Base-by-base conservation (phyloP, 768 basidiomycete species). In the Strobilomyces dryophilus region DNA sequence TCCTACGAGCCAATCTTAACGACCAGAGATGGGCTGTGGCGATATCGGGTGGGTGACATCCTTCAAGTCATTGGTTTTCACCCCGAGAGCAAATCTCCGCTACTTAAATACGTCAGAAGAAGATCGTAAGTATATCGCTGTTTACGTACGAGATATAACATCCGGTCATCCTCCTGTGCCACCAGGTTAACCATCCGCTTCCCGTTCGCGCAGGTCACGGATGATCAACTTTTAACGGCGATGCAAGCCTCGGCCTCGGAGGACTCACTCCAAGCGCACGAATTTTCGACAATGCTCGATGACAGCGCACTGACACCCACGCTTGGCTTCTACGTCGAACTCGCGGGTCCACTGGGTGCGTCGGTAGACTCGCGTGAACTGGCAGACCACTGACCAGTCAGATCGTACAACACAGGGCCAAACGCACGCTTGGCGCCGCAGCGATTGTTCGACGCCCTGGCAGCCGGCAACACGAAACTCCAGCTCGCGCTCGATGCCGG, bases 11-110 rank as follows among this genome's bases (percentile, higher is more conserved):
- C 55, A 0, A 35, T 65, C 11, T 14, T 65, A 32, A 65, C 60
- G 9, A 64, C 60, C 7, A 57, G 45, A 34, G 53, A 58, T 14
- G 63, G 63, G 1, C 42, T 65, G 31, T 65, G 63, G 63, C 57
- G 61, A 34, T 62, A 65, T 34, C 53, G 21, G 9, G 47, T 62
- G 4, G 61, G 63, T 6, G 63, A 64, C 29, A 14, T 64, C 10
- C 7, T 64, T 12, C 45, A 29, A 1, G 39, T 64, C 15, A n/a
- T 52, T 3, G 64, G 64, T 12, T 59, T 63, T 45, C 47, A 54
- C 10, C 40, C 20, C 0, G 40, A 56, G 18, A 42, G 29, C 8
- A 39, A 45, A 12, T 26, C 35, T 3, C 63, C 60, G 0, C 11
- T 57, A 12, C 50, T 64, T 34, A 54, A 47, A 15, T 50, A 45